Conservation (phyloP, 169 alveolate genomes). For the Plasmodium chabaudi region DNA sequence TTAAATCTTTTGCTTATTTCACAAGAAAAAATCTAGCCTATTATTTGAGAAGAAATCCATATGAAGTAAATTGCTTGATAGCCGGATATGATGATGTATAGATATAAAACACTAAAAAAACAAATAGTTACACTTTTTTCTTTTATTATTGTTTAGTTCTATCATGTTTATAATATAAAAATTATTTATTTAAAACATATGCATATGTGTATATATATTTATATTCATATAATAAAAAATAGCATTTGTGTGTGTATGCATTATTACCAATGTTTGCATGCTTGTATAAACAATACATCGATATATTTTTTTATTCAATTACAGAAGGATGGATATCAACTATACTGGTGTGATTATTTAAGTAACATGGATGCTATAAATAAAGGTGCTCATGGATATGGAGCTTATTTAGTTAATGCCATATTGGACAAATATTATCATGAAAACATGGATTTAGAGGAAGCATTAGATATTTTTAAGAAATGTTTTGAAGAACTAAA, state of each 20-base stretch:
- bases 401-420: constrained; percentile 91
- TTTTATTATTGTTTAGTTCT: not conserved
- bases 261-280: not conserved
- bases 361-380: constrained; percentile 88
- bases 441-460: constrained; percentile 88
- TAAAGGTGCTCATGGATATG: constrained; percentile 95
- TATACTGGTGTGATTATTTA: constrained; percentile 93
- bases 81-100: constrained; percentile 89
- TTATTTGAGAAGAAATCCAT: constrained; percentile 90
- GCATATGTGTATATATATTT: constrained; percentile 9
- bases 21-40: constrained; percentile 90
- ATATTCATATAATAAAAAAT: not conserved
- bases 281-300: not conserved
- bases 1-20: constrained; percentile 89
- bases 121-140: not conserved
- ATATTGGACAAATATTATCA: constrained; percentile 91
- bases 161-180: too few species aligned
- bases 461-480: constrained; percentile 88
- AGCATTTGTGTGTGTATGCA: not conserved
- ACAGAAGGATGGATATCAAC: constrained; percentile 89
- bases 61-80: constrained; percentile 88
- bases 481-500: constrained; percentile 91
- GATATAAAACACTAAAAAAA: not conserved
- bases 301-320: not conserved
- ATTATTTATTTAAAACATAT: not conserved